Percentiles rank a stretch among this genome's conserved stretches.
These are phyloP conservation scores for Cephalotrichum gorgonifer DNA, from an alignment of 2,329 filamentous ascomycete genomes.

Conservation along the genomic window DNA sequence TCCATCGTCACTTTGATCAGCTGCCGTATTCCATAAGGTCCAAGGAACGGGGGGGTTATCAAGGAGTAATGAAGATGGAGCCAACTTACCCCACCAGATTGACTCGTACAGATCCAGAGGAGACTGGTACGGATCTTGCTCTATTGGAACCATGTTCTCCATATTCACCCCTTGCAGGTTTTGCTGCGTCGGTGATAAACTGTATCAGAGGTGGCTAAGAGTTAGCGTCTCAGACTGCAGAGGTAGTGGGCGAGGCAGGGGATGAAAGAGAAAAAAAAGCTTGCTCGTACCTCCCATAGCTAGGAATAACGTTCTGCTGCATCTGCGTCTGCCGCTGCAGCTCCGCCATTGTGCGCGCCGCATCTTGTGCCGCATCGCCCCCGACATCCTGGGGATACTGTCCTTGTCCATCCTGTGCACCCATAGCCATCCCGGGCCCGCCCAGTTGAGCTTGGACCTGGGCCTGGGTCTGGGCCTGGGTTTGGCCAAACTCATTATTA, in stretches of 20 bases:
- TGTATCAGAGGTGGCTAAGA: not conserved
- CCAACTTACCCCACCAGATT: slow-evolving; percentile 56
- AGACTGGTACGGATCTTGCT: slow-evolving; percentile 50
- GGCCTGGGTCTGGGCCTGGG: too few species aligned
- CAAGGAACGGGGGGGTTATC: not conserved
- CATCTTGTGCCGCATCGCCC: slow-evolving; percentile 48
- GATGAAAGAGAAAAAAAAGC: not conserved
- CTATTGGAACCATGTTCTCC: slow-evolving; percentile 35
- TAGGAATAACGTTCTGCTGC: slow-evolving; percentile 8
- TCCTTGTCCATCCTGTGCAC: not conserved
- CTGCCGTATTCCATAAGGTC: too few species aligned
- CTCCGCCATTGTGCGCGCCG: slow-evolving; percentile 54
- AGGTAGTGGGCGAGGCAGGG: too few species aligned
- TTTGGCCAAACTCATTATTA: too few species aligned
- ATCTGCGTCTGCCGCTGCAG: slow-evolving; percentile 34
- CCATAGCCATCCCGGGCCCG: too few species aligned
- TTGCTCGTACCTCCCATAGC: too few species aligned
- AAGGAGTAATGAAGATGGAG: slow-evolving; percentile 1
- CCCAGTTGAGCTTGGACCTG: too few species aligned
- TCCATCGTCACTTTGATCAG: not conserved
- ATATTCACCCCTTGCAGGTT: slow-evolving; percentile 19
- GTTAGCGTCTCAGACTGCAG: too few species aligned
- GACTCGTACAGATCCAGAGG: slow-evolving; percentile 60
- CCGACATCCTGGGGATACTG: not conserved
- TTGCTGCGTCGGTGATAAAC: not conserved